Percentiles rank a stretch among this genome's conserved stretches.
These are phyloP conservation scores for Fonsecaea erecta DNA, from an alignment of 2,329 filamentous ascomycete species.

Conservation along the genomic window DNA sequence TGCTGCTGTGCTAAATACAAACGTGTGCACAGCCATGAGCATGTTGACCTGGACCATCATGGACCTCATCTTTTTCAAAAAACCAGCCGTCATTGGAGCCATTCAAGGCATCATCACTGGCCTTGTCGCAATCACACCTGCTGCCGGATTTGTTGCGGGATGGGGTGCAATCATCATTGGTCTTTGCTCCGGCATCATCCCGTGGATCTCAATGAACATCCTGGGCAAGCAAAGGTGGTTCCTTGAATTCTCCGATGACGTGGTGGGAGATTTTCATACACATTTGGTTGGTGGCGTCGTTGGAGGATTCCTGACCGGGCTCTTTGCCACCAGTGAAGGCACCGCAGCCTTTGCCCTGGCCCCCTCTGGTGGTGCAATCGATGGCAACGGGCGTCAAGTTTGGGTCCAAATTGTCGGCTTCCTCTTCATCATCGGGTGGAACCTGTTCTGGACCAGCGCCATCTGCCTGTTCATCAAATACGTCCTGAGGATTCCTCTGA, in stretches of 20 bases:
- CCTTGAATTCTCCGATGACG: conserved; percentile 64
- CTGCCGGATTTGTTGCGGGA: conserved; percentile 56
- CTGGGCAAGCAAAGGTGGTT: conserved; percentile 57
- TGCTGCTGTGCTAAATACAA: conserved; percentile 58
- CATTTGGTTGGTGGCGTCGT: conserved; percentile 57
- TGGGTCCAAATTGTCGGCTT: conserved; percentile 57
- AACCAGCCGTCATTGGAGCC: conserved; percentile 57
- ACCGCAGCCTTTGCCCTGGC: conserved; percentile 53
- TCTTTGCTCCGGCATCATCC: conserved; percentile 50
- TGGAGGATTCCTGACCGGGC: conserved; percentile 63
- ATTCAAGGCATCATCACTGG: conserved; percentile 60
- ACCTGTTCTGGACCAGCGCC: conserved; percentile 56
- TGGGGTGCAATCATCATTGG: conserved; percentile 59
- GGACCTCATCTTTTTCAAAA: conserved; percentile 55
- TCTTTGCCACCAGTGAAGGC: conserved; percentile 66
- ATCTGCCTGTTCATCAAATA: conserved; percentile 59
- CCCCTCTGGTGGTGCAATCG: conserved; percentile 55
- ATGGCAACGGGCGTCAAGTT: conserved; percentile 57
- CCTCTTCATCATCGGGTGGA: conserved; percentile 57
- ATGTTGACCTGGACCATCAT: conserved; percentile 54
- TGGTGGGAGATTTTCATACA: conserved; percentile 57
- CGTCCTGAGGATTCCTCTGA: conserved; percentile 53
- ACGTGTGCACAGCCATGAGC: conserved; percentile 55
- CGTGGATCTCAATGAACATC: conserved; percentile 58
- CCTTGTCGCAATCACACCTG: conserved; percentile 58